phyloP scores from a whole-genome alignment of 495 filamentous ascomycete species.

The Penicillium longicatenatum region DNA sequence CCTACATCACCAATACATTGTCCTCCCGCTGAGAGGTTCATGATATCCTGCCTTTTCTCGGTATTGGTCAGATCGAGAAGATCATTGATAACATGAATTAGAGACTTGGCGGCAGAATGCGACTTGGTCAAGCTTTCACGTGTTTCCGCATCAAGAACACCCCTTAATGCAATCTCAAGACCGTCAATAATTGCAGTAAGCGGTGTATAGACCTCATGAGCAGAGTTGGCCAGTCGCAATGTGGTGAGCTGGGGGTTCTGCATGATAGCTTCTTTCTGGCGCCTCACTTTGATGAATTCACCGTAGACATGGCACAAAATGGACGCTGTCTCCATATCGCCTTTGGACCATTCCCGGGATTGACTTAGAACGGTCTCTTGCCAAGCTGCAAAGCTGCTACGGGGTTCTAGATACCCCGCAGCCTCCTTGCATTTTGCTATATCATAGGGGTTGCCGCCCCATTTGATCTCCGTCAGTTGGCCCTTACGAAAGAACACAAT shows the following conservation, averaged over 20 bases:
- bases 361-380: constrained; percentile 38
- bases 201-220: constrained; percentile 92
- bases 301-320: constrained; percentile 90
- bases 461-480: constrained; percentile 77
- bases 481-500: constrained; percentile 90
- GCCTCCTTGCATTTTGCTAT: constrained; percentile 49
- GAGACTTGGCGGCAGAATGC: constrained; percentile 86
- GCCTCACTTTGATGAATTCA: constrained; percentile 90
- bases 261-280: constrained; percentile 83
- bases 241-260: no score
- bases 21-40: constrained; percentile 29
- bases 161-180: constrained; percentile 89
- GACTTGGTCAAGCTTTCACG: constrained; percentile 77
- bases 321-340: constrained; percentile 79
- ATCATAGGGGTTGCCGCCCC: constrained; percentile 93
- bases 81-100: constrained; percentile 96
- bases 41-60: constrained; percentile 75
- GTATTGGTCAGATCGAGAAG: constrained; percentile 88
- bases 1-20: background rate
- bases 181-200: constrained; percentile 97
- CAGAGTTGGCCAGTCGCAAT: constrained; percentile 88
- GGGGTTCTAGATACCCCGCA: constrained; percentile 34
- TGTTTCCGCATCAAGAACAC: constrained; percentile 77
- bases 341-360: constrained; percentile 48
- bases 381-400: constrained; percentile 40